Conservation (phyloP, 257 asterid species). For the Solanum microdontum region DNA sequence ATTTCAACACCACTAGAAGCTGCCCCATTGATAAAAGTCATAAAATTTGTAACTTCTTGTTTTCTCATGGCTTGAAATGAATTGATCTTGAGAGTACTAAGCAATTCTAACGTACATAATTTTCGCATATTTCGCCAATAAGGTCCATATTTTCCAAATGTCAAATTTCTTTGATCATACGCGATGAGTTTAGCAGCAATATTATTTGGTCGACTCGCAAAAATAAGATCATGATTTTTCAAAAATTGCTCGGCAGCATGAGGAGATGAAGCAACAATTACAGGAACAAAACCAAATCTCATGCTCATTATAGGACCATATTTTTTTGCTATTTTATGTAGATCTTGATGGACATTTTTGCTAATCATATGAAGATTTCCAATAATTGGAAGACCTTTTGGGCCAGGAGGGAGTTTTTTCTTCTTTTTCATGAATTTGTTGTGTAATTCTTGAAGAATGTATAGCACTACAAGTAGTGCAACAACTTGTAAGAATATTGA, state of each 20-base stretch:
- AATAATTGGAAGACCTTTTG: neutral
- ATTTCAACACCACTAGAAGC: neutral
- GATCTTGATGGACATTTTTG: slow-evolving; percentile 10
- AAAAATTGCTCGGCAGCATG: slow-evolving; percentile 11
- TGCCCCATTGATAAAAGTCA: neutral
- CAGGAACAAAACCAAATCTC: neutral
- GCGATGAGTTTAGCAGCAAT: neutral
- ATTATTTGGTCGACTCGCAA: slow-evolving; percentile 1
- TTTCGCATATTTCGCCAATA: slow-evolving; percentile 15
- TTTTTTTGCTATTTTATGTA: neutral
- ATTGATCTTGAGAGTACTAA: neutral
- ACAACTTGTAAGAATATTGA: neutral
- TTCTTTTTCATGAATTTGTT: neutral
- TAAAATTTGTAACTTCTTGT: neutral
- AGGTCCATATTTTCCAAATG: neutral
- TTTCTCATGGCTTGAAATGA: slow-evolving; percentile 7
- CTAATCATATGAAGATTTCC: slow-evolving; percentile 2
- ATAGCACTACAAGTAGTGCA: neutral
- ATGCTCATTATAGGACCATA: slow-evolving; percentile 13
- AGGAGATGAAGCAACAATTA: slow-evolving; percentile 11
- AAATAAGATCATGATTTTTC: slow-evolving; percentile 4
- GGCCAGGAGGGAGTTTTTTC: neutral
- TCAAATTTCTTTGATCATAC: neutral
- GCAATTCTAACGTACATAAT: neutral
- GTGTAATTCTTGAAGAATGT: neutral